Percentiles rank a stretch among this genome's conserved stretches.
phyloP scores from a whole-genome alignment of 2,329 filamentous ascomycete species.

The Zymoseptoria brevis region DNA sequence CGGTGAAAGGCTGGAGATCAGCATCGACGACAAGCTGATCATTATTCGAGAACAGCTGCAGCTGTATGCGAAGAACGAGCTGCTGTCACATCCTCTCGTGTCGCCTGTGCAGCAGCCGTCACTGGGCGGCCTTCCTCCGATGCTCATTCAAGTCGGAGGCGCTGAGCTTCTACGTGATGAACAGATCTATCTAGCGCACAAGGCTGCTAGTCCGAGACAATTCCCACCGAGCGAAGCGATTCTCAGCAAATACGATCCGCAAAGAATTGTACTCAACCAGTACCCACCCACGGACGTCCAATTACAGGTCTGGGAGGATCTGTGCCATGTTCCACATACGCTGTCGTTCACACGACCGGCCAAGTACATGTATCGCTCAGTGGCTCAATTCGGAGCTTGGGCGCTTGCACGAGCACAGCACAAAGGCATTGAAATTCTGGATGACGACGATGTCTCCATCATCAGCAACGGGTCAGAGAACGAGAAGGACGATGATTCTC shows the following conservation, averaged over 20 bases:
- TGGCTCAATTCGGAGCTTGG: slow-evolving; percentile 92
- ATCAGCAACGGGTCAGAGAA: slow-evolving; percentile 52
- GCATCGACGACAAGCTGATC: slow-evolving; percentile 62
- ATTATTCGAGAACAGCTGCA: slow-evolving; percentile 88
- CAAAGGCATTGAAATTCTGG: slow-evolving; percentile 68
- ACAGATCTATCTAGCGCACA: slow-evolving; percentile 91
- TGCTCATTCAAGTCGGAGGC: slow-evolving; percentile 79
- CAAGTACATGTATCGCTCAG: slow-evolving; percentile 88
- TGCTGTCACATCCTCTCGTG: slow-evolving; percentile 79
- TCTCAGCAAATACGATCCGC: slow-evolving; percentile 55
- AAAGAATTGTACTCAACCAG: slow-evolving; percentile 46
- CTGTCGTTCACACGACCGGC: slow-evolving; percentile 94
- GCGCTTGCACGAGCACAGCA: slow-evolving; percentile 75
- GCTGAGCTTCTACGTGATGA: slow-evolving; percentile 87
- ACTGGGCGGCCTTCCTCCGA: slow-evolving; percentile 78
- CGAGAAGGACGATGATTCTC: slow-evolving; percentile 17
- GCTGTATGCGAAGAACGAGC: slow-evolving; percentile 73
- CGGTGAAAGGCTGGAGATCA: slow-evolving; percentile 49
- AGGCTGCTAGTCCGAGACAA: slow-evolving; percentile 72
- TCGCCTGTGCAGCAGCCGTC: slow-evolving; percentile 83
- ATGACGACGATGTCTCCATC: slow-evolving; percentile 68
- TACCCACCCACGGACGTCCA: slow-evolving; percentile 86
- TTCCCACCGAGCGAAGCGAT: slow-evolving; percentile 63
- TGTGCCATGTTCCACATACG: slow-evolving; percentile 87
- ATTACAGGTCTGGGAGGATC: slow-evolving; percentile 89